These are phyloP conservation scores for Neolentinus lepideus DNA, from an alignment of 1,284 basidiomycete genomes.

Conservation along the genomic window DNA sequence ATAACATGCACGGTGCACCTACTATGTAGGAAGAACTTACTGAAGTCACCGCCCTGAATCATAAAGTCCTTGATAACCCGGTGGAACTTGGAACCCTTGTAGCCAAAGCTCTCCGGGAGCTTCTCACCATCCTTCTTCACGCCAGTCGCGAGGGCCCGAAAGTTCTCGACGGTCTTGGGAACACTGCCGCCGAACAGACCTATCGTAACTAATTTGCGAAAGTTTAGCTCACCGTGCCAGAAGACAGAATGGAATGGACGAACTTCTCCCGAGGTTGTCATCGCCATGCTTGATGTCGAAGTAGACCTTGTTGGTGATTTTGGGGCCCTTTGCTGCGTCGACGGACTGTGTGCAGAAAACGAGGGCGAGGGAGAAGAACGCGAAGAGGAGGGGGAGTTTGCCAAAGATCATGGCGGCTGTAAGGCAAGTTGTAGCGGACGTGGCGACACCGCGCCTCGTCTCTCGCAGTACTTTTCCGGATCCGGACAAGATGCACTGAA, in stretches of 20 bases:
- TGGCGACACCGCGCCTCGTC: not conserved
- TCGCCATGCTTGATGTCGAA: slow-evolving; percentile 92
- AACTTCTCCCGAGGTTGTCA: slow-evolving; percentile 74
- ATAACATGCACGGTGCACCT: not conserved
- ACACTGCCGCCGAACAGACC: slow-evolving; percentile 89
- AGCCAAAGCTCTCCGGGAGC: slow-evolving; percentile 64
- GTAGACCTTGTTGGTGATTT: slow-evolving; percentile 88
- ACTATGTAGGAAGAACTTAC: slow-evolving; percentile 21
- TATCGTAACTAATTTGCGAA: slow-evolving; percentile 52
- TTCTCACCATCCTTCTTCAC: slow-evolving; percentile 72
- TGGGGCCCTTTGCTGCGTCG: slow-evolving; percentile 69
- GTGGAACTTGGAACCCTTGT: slow-evolving; percentile 67
- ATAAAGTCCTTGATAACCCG: slow-evolving; percentile 69
- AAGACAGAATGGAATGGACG: slow-evolving; percentile 24
- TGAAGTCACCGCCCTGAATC: slow-evolving; percentile 72
- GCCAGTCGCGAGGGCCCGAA: slow-evolving; percentile 64
- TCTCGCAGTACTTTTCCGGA: too few relatives aligned
- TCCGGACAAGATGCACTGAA: too few relatives aligned
- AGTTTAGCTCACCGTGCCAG: slow-evolving; percentile 1
- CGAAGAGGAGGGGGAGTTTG: slow-evolving; percentile 22
- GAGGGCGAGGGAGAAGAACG: slow-evolving; percentile 60
- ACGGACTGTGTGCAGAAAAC: slow-evolving; percentile 62
- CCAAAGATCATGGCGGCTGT: slow-evolving; percentile 13
- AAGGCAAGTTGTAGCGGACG: not conserved
- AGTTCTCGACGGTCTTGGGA: slow-evolving; percentile 67